phyloP scores from a whole-genome alignment of 345 rosid genomes.

The Boechera divaricarpa region DNA sequence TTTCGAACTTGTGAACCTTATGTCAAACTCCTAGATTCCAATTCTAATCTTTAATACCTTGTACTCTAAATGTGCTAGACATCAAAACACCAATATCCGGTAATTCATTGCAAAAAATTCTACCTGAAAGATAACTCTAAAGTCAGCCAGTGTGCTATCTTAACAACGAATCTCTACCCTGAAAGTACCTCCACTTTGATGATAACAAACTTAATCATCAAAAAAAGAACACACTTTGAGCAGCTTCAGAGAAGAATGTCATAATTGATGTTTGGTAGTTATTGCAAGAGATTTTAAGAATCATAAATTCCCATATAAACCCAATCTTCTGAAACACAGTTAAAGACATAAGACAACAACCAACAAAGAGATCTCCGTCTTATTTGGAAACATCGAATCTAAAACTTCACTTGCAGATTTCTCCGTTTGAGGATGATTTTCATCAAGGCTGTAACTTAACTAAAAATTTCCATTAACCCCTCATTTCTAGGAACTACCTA shows the following conservation, averaged over 20 bases:
- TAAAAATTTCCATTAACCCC: no score
- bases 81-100: neutral
- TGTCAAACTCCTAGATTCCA: neutral
- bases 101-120: neutral
- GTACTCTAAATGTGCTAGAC: neutral
- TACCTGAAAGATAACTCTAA: neutral
- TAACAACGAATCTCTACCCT: no score
- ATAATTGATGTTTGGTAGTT: neutral
- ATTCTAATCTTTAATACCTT: neutral
- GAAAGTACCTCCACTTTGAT: neutral
- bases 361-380: no score
- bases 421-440: no score
- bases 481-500: neutral
- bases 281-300: slow-evolving; percentile 6
- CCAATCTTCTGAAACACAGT: neutral
- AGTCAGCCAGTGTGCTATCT: neutral
- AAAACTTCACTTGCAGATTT: no score
- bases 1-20: neutral
- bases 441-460: neutral
- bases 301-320: slow-evolving; percentile 13
- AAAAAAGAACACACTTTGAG: neutral
- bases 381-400: no score
- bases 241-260: neutral
- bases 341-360: no score
- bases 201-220: neutral